Evolutionary conservation across 805 yeast genomes (phyloP).

Genomic region (Cyberlindnera americana): DNA sequence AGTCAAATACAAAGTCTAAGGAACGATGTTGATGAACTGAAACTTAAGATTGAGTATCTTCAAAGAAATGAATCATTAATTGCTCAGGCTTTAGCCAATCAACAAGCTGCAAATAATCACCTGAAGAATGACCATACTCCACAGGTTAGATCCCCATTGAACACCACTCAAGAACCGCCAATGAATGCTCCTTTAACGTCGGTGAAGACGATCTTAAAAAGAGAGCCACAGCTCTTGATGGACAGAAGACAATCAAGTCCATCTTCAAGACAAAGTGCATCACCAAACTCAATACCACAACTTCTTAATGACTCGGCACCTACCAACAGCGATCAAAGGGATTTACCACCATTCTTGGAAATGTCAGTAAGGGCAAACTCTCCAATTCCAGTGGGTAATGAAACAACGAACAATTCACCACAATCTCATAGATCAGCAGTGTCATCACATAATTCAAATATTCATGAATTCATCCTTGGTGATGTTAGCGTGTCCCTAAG

Average conservation of each 20-base stretch:
- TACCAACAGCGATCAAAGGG: constrained; percentile 33
- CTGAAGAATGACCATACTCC: constrained; percentile 19
- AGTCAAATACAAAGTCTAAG: constrained; percentile 81
- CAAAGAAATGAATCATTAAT: constrained; percentile 64
- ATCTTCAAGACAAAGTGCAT: constrained; percentile 23
- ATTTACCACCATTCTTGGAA: constrained; percentile 41
- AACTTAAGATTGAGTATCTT: constrained; percentile 64
- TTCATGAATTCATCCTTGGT: constrained; percentile 70
- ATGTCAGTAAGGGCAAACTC: constrained; percentile 36
- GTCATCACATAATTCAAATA: constrained; percentile 27
- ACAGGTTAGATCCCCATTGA: constrained; percentile 21
- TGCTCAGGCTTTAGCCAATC: constrained; percentile 51
- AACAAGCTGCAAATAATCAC: constrained; percentile 9
- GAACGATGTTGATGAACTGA: constrained; percentile 80
- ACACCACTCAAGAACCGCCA: constrained; percentile 9
- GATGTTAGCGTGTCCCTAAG: constrained; percentile 63
- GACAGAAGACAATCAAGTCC: constrained; percentile 29
- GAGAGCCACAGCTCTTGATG: constrained; percentile 42
- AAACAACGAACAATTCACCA: constrained; percentile 18
- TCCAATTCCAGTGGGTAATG: constrained; percentile 10
- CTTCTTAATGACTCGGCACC: constrained; percentile 42
- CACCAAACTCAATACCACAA: constrained; percentile 30
- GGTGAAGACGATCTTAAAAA: constrained; percentile 42
- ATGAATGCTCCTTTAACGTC: constrained; percentile 25
- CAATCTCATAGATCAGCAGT: constrained; percentile 23